These are phyloP conservation scores for Penicillium sp. DNA, from an alignment of 2,329 filamentous ascomycete genomes.

Conservation along the genomic window DNA sequence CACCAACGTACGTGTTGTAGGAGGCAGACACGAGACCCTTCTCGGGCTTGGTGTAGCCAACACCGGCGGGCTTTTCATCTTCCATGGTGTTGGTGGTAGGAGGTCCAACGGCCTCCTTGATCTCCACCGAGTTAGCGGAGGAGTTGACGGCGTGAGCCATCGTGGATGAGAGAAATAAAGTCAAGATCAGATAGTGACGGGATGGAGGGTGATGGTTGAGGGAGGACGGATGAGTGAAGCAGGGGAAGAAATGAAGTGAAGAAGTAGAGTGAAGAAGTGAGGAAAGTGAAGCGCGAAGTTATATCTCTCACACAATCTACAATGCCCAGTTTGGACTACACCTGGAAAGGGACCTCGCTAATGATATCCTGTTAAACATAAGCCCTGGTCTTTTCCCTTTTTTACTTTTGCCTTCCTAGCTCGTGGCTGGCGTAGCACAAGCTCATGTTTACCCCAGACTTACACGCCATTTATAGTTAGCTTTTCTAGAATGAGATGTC, in stretches of 20 bases:
- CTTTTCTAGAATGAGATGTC: conserved; percentile 1
- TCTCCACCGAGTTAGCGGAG: conserved; percentile 8
- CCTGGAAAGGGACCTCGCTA: neutral
- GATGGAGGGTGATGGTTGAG: neutral
- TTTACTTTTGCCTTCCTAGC: neutral
- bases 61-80: neutral
- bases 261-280: neutral
- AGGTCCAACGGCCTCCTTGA: conserved; percentile 3
- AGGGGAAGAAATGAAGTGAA: neutral
- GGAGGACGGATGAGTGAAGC: neutral
- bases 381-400: neutral
- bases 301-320: neutral
- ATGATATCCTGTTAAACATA: neutral
- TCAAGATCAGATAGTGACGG: neutral
- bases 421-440: neutral
- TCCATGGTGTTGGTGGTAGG: neutral
- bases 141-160: conserved; percentile 8
- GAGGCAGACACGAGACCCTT: conserved; percentile 12
- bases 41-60: conserved; percentile 4
- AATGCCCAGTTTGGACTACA: neutral
- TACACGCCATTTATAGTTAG: conserved; percentile 4
- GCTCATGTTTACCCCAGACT: conserved; percentile 13
- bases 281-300: neutral
- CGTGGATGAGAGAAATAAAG: neutral
- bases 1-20: conserved; percentile 9